phyloP scores from a whole-genome alignment of 1,284 basidiomycete genomes.

The Moesziomyces antarcticus region DNA sequence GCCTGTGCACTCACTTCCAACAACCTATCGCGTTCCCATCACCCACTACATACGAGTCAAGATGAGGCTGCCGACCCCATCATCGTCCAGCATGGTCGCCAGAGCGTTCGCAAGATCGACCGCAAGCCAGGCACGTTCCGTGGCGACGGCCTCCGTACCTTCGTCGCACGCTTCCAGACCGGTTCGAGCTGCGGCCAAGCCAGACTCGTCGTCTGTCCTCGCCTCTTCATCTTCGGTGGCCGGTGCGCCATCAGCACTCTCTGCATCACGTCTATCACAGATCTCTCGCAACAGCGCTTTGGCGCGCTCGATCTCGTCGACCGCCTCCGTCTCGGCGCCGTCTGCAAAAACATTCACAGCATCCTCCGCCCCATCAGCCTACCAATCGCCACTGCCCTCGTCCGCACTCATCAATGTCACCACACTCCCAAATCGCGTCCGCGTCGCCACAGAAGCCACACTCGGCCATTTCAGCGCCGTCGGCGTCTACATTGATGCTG shows the following conservation, averaged over 20 bases:
- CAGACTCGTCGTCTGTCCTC: constrained; percentile 11
- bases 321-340: constrained; percentile 2
- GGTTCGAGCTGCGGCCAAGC: constrained; percentile 8
- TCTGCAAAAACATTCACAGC: constrained; percentile 5
- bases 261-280: constrained; percentile 11
- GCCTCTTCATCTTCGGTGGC: constrained; percentile 1
- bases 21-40: too few relatives aligned
- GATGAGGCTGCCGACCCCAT: constrained; percentile 23
- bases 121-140: constrained; percentile 9
- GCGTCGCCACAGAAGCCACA: constrained; percentile 89
- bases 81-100: constrained; percentile 13
- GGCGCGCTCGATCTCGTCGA: constrained; percentile 34
- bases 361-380: constrained; percentile 21
- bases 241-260: not conserved
- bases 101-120: constrained; percentile 14
- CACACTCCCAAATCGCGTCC: constrained; percentile 88
- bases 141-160: constrained; percentile 16
- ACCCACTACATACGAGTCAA: not conserved
- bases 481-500: constrained; percentile 92
- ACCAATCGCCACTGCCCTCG: constrained; percentile 37
- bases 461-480: constrained; percentile 95
- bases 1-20: too few relatives aligned
- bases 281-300: constrained; percentile 19
- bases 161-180: constrained; percentile 9
- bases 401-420: constrained; percentile 72